Percentiles rank a stretch among this genome's conserved stretches.
These are phyloP conservation scores for Batkoa obscura DNA, from an alignment of 371 early-diverging fungal genomes.

Conservation along the genomic window DNA sequence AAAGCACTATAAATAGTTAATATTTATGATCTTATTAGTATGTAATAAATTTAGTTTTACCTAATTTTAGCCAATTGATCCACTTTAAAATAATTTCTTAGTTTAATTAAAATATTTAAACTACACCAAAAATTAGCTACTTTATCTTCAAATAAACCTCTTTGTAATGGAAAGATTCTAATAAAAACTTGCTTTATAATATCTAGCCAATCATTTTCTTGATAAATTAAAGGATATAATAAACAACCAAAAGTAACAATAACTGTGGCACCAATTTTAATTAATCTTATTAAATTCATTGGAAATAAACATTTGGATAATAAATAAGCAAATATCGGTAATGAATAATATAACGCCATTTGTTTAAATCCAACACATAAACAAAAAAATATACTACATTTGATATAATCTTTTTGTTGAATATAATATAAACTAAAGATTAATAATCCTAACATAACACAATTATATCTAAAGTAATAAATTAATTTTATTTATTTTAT, in stretches of 20 bases:
- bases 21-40: neutral
- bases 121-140: constrained; percentile 96
- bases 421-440: constrained; percentile 54
- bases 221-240: constrained; percentile 37
- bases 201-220: neutral
- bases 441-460: constrained; percentile 80
- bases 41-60: constrained; percentile 14
- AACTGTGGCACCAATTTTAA: constrained; percentile 58
- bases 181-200: constrained; percentile 54
- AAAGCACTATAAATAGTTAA: constrained; percentile 22
- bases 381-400: constrained; percentile 62
- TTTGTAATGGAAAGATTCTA: constrained; percentile 79
- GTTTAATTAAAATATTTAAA: constrained; percentile 58
- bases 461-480: constrained; percentile 45
- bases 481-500: no score
- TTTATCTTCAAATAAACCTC: constrained; percentile 94
- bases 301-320: constrained; percentile 24
- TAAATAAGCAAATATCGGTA: constrained; percentile 72
- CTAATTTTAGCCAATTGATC: constrained; percentile 42
- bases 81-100: constrained; percentile 39
- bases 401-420: constrained; percentile 26
- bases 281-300: neutral
- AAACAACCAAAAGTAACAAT: constrained; percentile 37
- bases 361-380: constrained; percentile 78
- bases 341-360: constrained; percentile 87